phyloP scores from a whole-genome alignment of 495 filamentous ascomycete genomes.

The Tuber borchii region DNA sequence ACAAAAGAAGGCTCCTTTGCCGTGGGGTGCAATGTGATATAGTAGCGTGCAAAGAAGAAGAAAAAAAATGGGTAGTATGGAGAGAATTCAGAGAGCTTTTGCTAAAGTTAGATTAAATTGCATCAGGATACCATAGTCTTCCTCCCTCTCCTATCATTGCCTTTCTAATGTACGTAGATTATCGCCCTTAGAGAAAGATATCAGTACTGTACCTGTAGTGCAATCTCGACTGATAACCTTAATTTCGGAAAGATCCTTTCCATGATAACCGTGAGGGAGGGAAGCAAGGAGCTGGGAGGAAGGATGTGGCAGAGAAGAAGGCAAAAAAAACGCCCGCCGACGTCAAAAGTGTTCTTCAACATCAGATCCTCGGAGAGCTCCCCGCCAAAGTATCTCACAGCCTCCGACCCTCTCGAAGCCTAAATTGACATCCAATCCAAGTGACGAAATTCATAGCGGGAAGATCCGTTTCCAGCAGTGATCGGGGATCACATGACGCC shows the following conservation, averaged over 20 bases:
- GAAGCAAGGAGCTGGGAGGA: not conserved
- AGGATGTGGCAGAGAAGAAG: not conserved
- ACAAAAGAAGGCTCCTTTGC: not conserved
- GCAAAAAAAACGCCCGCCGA: not conserved
- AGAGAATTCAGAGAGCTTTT: not conserved
- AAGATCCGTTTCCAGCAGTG: conserved; percentile 5
- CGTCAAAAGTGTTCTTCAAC: conserved; percentile 12
- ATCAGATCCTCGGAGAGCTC: conserved; percentile 7
- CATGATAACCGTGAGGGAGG: not conserved
- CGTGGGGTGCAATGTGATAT: not conserved
- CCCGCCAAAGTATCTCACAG: conserved; percentile 1
- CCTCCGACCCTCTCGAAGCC: not conserved
- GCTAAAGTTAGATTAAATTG: not conserved
- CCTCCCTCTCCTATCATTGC: not conserved
- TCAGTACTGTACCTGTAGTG: not conserved
- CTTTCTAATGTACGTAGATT: not conserved
- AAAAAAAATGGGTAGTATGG: too few relatives aligned
- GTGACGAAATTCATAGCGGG: not conserved
- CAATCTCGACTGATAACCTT: not conserved
- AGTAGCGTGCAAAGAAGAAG: not conserved
- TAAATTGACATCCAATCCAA: conserved; percentile 15
- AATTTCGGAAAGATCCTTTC: not conserved
- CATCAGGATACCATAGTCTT: not conserved
- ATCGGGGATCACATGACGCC: conserved; percentile 10
- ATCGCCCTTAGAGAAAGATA: not conserved